Base-by-base conservation (phyloP, 2,329 filamentous ascomycete genomes). In the Aspergillus alliaceus region DNA sequence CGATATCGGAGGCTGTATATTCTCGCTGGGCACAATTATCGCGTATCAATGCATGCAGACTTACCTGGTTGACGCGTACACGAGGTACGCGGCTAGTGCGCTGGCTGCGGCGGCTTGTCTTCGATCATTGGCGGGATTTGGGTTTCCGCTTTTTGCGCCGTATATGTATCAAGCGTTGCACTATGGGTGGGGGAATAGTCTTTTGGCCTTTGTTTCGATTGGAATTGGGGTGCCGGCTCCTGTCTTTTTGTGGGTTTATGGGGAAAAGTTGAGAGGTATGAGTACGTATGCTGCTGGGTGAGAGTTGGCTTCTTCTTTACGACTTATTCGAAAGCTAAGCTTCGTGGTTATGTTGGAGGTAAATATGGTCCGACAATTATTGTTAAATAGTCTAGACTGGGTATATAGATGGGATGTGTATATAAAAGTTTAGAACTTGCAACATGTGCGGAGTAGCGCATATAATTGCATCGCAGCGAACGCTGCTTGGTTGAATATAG, bases 1-100 rank as follows among this genome's bases (percentile, higher is more conserved):
- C 0, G 78, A 83, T 53, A 75, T 83, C 25, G 80, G 82, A 0
- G 77, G 79, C 0, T 71, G 68, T 0, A 62, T 84, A 2, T 78
- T 84, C 53, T 75, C 77, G 6, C 74, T 73, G 0, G 79, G 80
- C 62, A 62, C 68, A 1, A 74, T 76, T 31, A 69, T 72, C n/a
- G 65, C 65, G 2, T 75, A 73, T 42, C 73, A 75, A 53, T 72
- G 54, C 11, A 48, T 51, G 24, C 53, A 58, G 44, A 81, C 74
- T 0, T 75, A 74, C 53, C 54, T 73, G 18, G 64, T 75, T 8
- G 72, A 75, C 57, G 56, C 68, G 0, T 75, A 74, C 42, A 64
- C 69, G 6, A 62, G 63, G 3, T 73, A 66, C 57, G 72, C 72
- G 2, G 72, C 71, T 2, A 71, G 67, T 24, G 72, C 69, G 8